Conservation (phyloP, 306 rosid genomes). For the Dicorynia guianensis region DNA sequence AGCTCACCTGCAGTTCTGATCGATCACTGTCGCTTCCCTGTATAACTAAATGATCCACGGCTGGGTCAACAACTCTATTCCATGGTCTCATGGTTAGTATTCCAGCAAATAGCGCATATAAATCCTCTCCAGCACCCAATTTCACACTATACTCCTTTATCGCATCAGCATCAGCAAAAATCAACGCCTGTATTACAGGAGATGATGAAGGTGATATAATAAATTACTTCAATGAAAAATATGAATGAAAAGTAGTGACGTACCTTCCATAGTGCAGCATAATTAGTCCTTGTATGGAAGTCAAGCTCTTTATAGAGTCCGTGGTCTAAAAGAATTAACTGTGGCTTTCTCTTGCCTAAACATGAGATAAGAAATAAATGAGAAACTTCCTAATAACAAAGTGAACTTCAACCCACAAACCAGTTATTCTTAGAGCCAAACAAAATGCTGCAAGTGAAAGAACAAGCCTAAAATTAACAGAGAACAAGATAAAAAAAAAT, state of each 20-base stretch:
- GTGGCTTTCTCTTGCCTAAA: conserved; percentile 90
- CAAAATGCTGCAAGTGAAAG: not conserved
- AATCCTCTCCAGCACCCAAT: conserved; percentile 98
- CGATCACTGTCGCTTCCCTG: conserved; percentile 71
- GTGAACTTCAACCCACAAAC: conserved; percentile 20
- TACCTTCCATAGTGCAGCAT: conserved; percentile 97
- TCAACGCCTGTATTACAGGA: conserved; percentile 58
- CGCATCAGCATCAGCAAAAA: conserved; percentile 81
- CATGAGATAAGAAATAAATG: conserved; percentile 37
- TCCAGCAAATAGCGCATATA: conserved; percentile 93
- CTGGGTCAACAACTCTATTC: conserved; percentile 80
- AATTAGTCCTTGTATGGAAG: conserved; percentile 70
- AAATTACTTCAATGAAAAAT: conserved; percentile 20
- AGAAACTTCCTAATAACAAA: conserved; percentile 23
- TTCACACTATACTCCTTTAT: conserved; percentile 88
- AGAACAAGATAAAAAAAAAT: conserved; percentile 6
- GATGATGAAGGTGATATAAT: conserved; percentile 23
- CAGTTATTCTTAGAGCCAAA: conserved; percentile 17
- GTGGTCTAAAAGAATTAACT: conserved; percentile 88
- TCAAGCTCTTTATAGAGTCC: conserved; percentile 97
- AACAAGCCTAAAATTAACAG: conserved; percentile 29
- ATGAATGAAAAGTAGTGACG: conserved; percentile 1
- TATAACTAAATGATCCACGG: conserved; percentile 90
- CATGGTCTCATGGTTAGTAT: conserved; percentile 97
- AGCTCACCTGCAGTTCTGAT: conserved; percentile 90